A percentile compares a stretch with the other conserved stretches of the same genome.
These are phyloP conservation scores for Alternaria ventricosa DNA, from an alignment of 2,329 filamentous ascomycete species.

Conservation along the genomic window DNA sequence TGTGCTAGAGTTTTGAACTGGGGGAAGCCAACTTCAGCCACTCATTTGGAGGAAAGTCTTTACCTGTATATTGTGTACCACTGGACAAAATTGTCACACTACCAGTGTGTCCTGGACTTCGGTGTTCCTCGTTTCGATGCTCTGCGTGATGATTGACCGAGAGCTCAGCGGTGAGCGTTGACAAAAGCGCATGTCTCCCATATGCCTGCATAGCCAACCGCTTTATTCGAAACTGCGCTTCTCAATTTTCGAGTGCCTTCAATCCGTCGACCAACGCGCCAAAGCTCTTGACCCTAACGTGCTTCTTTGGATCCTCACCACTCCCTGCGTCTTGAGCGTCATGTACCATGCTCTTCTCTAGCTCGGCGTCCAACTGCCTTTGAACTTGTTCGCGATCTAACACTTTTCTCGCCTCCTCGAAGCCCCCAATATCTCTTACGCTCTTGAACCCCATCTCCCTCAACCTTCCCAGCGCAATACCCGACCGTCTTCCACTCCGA, in stretches of 20 bases:
- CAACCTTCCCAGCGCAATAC: slow-evolving; percentile 41
- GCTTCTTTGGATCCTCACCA: slow-evolving; percentile 12
- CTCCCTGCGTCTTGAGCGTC: neutral
- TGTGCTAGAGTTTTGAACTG: neutral
- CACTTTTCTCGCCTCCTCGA: slow-evolving; percentile 40
- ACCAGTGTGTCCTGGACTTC: neutral
- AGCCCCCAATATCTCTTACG: slow-evolving; percentile 46
- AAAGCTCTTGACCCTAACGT: slow-evolving; percentile 30
- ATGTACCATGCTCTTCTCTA: slow-evolving; percentile 1
- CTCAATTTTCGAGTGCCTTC: slow-evolving; percentile 32
- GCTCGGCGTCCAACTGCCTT: slow-evolving; percentile 19
- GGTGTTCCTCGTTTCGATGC: neutral
- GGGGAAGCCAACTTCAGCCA: slow-evolving; percentile 20
- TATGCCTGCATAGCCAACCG: neutral
- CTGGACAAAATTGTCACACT: neutral
- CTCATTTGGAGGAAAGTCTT: slow-evolving; percentile 22
- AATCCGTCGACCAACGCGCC: slow-evolving; percentile 36
- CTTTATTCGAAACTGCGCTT: neutral
- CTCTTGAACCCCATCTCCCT: slow-evolving; percentile 35
- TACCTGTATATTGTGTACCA: slow-evolving; percentile 18
- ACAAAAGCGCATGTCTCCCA: neutral
- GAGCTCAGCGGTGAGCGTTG: neutral
- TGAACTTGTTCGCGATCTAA: slow-evolving; percentile 36
- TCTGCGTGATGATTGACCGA: neutral
- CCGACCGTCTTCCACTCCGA: slow-evolving; percentile 43